These are phyloP conservation scores for Cudoniella acicularis DNA, from an alignment of 495 filamentous ascomycete genomes.

Conservation along the genomic window DNA sequence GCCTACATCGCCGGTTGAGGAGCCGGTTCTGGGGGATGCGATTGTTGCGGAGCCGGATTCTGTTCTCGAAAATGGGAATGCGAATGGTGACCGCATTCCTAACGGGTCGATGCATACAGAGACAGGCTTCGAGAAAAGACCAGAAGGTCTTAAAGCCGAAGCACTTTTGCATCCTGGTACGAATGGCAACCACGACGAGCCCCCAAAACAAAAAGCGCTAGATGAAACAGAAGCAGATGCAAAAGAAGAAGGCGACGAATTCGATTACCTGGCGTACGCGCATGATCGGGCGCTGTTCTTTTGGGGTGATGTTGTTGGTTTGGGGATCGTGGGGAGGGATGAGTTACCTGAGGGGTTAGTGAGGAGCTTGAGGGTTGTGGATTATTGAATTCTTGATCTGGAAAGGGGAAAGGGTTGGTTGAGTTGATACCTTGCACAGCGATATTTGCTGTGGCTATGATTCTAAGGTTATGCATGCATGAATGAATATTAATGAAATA, in stretches of 20 bases:
- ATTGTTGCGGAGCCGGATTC: too few relatives aligned
- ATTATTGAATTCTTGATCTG: slow-evolving; percentile 49
- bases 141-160: slow-evolving; percentile 11
- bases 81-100: too few relatives aligned
- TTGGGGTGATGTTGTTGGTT: slow-evolving; percentile 76
- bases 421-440: too few relatives aligned
- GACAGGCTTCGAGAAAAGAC: slow-evolving; percentile 9
- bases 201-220: neutral
- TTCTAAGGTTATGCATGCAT: too few relatives aligned
- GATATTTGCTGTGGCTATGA: too few relatives aligned
- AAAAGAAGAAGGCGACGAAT: slow-evolving; percentile 55
- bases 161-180: slow-evolving; percentile 9
- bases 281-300: slow-evolving; percentile 90
- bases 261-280: slow-evolving; percentile 90
- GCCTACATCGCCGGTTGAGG: neutral
- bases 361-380: slow-evolving; percentile 56
- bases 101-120: too few relatives aligned
- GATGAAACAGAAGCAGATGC: slow-evolving; percentile 16
- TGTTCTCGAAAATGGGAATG: too few relatives aligned
- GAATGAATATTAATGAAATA: too few relatives aligned
- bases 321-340: slow-evolving; percentile 67
- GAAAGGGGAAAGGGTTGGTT: too few relatives aligned
- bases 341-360: slow-evolving; percentile 65
- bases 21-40: neutral
- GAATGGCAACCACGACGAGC: too few relatives aligned